phyloP scores from a whole-genome alignment of 2,329 filamentous ascomycete species.

The Alternaria gaisen region DNA sequence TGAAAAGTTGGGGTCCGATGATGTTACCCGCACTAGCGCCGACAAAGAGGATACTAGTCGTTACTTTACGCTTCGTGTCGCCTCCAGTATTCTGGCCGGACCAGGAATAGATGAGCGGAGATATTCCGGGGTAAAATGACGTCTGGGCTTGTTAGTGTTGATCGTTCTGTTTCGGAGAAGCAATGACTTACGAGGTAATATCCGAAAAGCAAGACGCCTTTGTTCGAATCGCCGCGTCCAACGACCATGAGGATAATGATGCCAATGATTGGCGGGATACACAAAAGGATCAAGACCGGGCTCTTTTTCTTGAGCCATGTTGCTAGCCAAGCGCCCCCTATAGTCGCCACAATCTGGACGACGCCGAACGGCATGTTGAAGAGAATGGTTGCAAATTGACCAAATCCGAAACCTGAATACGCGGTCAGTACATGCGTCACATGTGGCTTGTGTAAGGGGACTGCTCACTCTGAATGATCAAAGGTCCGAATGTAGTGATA shows the following conservation, averaged over 20 bases:
- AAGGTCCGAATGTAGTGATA: conserved; percentile 66
- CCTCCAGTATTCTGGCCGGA: conserved; percentile 71
- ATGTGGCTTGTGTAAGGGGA: too few relatives aligned
- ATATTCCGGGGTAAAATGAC: conserved; percentile 68
- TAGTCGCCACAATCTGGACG: conserved; percentile 67
- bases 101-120: conserved; percentile 69
- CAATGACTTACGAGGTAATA: conserved; percentile 59
- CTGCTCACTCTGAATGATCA: conserved; percentile 61
- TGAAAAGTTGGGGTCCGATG: conserved; percentile 71
- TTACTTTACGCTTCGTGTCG: conserved; percentile 74
- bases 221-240: conserved; percentile 56
- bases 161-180: neutral
- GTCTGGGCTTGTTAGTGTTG: conserved; percentile 41
- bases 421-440: too few relatives aligned
- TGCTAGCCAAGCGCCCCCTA: conserved; percentile 66
- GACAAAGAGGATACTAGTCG: conserved; percentile 70
- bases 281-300: conserved; percentile 62
- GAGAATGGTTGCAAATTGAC: conserved; percentile 64
- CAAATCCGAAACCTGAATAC: conserved; percentile 60
- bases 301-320: conserved; percentile 63
- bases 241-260: conserved; percentile 64
- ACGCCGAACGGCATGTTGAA: conserved; percentile 70
- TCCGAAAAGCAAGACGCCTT: conserved; percentile 62
- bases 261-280: conserved; percentile 66
- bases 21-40: conserved; percentile 73